Percentiles rank a stretch among this genome's conserved stretches.
Conservation (phyloP, 805 yeast genomes). For the Suhomyces sp. region DNA sequence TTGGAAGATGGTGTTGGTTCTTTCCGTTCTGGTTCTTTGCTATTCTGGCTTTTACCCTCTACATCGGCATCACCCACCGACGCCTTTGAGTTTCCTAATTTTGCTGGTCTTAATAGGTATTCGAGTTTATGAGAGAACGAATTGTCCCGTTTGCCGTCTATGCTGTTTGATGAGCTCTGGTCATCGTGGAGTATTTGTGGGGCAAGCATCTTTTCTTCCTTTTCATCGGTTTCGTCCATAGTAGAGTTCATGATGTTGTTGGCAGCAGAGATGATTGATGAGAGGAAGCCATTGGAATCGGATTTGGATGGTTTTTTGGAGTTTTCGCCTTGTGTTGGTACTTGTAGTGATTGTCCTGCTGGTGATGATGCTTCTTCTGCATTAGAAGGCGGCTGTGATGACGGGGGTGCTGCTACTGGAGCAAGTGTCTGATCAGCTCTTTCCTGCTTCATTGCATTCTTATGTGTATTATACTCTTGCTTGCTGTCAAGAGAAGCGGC, state of each 20-base stretch:
- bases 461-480: slow-evolving; percentile 2
- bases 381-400: neutral
- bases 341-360: neutral
- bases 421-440: neutral
- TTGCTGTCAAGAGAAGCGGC: neutral
- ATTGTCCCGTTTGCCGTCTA: neutral
- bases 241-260: slow-evolving; percentile 27
- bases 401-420: neutral
- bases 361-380: neutral
- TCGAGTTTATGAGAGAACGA: slow-evolving; percentile 23
- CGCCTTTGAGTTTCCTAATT: slow-evolving; percentile 10
- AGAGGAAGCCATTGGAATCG: slow-evolving; percentile 35
- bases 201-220: neutral
- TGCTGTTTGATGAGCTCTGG: neutral
- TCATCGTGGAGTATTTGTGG: neutral
- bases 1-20: neutral
- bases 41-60: neutral
- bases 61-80: slow-evolving; percentile 3
- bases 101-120: slow-evolving; percentile 20
- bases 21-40: neutral
- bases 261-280: slow-evolving; percentile 46
- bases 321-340: neutral
- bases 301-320: slow-evolving; percentile 5
- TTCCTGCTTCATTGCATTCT: slow-evolving; percentile 2
- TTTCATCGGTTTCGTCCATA: slow-evolving; percentile 9